phyloP scores from a whole-genome alignment of 179 eudicot genomes.

The Carnegiea gigantea region DNA sequence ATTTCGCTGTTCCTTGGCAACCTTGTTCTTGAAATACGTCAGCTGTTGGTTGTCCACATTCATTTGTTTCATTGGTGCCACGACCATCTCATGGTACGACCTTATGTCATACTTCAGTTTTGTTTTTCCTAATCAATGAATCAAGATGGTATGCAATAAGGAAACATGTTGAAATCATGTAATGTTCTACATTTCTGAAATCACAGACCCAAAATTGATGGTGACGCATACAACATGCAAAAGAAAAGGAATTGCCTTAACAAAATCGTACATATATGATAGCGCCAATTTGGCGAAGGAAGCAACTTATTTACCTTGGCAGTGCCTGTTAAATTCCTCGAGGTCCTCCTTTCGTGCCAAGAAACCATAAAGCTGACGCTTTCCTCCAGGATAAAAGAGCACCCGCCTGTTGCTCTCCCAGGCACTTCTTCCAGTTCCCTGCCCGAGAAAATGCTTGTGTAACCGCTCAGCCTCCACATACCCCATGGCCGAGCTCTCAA shows the following conservation, averaged over 20 bases:
- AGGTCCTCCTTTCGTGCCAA: slow-evolving; percentile 65
- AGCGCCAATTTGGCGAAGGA: neutral
- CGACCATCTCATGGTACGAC: slow-evolving; percentile 75
- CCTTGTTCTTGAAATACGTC: slow-evolving; percentile 48
- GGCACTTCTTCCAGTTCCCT: slow-evolving; percentile 56
- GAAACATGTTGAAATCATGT: neutral
- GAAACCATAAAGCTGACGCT: slow-evolving; percentile 74
- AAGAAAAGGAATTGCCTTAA: neutral
- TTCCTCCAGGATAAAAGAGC: slow-evolving; percentile 63
- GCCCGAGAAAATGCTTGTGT: slow-evolving; percentile 50
- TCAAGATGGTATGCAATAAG: neutral
- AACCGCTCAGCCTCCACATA: slow-evolving; percentile 75
- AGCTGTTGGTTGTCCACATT: slow-evolving; percentile 77
- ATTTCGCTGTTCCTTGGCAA: slow-evolving; percentile 50
- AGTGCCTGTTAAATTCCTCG: slow-evolving; percentile 64
- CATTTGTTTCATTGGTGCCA: slow-evolving; percentile 62
- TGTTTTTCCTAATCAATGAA: slow-evolving; percentile 53
- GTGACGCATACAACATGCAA: neutral
- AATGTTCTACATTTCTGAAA: neutral
- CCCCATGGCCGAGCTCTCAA: slow-evolving; percentile 71
- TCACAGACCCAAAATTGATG: neutral
- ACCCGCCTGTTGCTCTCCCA: slow-evolving; percentile 48
- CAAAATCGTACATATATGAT: neutral
- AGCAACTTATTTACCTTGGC: slow-evolving; percentile 41
- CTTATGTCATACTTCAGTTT: slow-evolving; percentile 63